Percentiles rank a stretch among this genome's conserved stretches.
These are phyloP conservation scores for Pseudomicrostroma phylloplanum DNA, from an alignment of 1,284 basidiomycete species.

Conservation along the genomic window DNA sequence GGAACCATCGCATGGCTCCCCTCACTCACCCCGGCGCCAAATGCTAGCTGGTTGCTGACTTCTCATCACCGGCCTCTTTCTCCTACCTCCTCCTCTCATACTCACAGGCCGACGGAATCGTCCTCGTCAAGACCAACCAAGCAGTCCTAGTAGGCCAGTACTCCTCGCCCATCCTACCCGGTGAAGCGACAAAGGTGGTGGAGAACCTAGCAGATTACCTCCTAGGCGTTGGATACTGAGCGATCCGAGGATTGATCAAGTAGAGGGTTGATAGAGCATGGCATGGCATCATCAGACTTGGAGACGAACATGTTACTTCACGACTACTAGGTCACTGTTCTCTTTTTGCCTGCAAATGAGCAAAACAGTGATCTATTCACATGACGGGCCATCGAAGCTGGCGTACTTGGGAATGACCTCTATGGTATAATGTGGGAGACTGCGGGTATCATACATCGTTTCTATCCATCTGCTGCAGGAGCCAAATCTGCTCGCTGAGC, in stretches of 20 bases:
- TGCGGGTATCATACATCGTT: too few species aligned
- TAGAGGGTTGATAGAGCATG: background rate
- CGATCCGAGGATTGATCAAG: background rate
- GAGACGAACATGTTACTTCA: too few species aligned
- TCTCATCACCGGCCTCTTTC: background rate
- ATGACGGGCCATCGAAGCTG: too few species aligned
- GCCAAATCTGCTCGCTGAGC: too few species aligned
- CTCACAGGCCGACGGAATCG: constrained; percentile 67
- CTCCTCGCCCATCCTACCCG: constrained; percentile 60
- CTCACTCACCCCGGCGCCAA: background rate
- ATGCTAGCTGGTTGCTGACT: background rate
- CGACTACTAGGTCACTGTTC: too few species aligned
- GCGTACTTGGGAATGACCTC: too few species aligned
- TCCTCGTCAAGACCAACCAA: constrained; percentile 80
- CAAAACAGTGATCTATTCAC: too few species aligned
- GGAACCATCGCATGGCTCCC: too few species aligned
- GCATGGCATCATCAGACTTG: background rate
- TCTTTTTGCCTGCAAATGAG: too few species aligned
- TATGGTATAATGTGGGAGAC: too few species aligned
- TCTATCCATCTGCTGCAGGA: too few species aligned
- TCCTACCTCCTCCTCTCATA: background rate
- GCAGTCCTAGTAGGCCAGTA: constrained; percentile 81
- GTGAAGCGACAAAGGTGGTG: constrained; percentile 68
- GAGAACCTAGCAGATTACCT: constrained; percentile 55
- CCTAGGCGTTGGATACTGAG: constrained; percentile 41